Percentiles rank a stretch among this genome's conserved stretches.
Evolutionary conservation across 345 rosid genomes (phyloP).

Genomic region (Sisymbrium altissimum): DNA sequence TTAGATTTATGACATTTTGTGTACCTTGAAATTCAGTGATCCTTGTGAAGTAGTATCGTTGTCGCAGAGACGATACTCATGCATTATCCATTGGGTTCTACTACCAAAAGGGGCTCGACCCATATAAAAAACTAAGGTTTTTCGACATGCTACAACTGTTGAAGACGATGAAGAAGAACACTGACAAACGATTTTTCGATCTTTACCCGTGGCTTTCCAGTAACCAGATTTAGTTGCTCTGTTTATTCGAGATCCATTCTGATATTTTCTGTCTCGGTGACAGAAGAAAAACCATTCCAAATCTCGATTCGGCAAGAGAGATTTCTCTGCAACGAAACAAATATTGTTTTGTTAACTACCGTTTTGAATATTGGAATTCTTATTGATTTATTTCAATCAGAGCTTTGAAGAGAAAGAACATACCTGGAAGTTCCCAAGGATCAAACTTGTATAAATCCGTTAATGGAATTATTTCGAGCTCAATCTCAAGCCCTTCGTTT

Average conservation of each 20-base stretch:
- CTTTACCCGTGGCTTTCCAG: constrained; percentile 96
- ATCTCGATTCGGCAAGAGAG: constrained; percentile 73
- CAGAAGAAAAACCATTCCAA: constrained; percentile 96
- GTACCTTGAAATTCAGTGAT: constrained; percentile 53
- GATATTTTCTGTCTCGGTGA: constrained; percentile 78
- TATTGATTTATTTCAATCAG: not conserved
- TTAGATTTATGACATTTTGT: not conserved
- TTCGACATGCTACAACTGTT: constrained; percentile 47
- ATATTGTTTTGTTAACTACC: not conserved
- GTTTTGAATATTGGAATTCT: not conserved
- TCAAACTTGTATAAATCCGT: constrained; percentile 85
- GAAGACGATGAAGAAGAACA: constrained; percentile 37
- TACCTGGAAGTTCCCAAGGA: constrained; percentile 95
- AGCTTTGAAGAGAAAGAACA: not conserved
- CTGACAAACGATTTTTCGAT: constrained; percentile 61
- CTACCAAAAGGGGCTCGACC: constrained; percentile 85
- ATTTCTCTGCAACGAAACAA: constrained; percentile 53
- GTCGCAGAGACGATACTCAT: constrained; percentile 78
- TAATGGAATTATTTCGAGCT: constrained; percentile 83
- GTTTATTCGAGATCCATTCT: constrained; percentile 76
- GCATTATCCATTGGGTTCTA: constrained; percentile 79
- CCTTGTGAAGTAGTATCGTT: constrained; percentile 42
- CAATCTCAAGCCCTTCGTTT: constrained; percentile 62
- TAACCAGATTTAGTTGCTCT: constrained; percentile 89
- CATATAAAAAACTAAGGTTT: constrained; percentile 76